Evolutionary conservation across 176 grass and related monocot genomes (phyloP).

Genomic region (Typha latifolia): DNA sequence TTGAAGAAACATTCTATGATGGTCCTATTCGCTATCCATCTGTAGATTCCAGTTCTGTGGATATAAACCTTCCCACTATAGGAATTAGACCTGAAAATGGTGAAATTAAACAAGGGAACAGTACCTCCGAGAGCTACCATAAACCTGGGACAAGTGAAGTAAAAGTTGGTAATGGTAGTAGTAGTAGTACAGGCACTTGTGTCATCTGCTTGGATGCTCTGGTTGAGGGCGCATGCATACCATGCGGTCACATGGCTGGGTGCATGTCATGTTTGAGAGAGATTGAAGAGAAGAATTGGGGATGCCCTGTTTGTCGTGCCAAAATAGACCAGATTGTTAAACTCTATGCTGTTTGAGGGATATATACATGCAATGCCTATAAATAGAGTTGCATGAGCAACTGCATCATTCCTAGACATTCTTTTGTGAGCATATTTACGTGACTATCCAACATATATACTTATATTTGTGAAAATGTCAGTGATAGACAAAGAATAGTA

Average conservation of each 20-base stretch:
- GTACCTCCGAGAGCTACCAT: not conserved
- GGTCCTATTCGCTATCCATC: conserved; percentile 66
- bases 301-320: conserved; percentile 84
- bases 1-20: conserved; percentile 45
- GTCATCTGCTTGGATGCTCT: conserved; percentile 97
- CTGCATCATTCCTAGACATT: too few relatives aligned
- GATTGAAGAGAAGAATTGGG: conserved; percentile 76
- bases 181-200: conserved; percentile 34
- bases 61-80: conserved; percentile 12
- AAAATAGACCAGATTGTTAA: conserved; percentile 75
- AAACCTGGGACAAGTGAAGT: not conserved
- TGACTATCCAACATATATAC: too few relatives aligned
- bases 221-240: conserved; percentile 90
- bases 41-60: conserved; percentile 53
- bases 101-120: conserved; percentile 15
- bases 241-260: conserved; percentile 95
- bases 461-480: too few relatives aligned
- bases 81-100: conserved; percentile 20
- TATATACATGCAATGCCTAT: too few relatives aligned
- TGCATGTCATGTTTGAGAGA: conserved; percentile 91
- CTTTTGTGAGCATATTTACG: too few relatives aligned
- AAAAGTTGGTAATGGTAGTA: not conserved
- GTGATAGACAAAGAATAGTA: too few relatives aligned
- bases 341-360: conserved; percentile 72
- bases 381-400: too few relatives aligned